These are phyloP conservation scores for Salix viminalis DNA, from an alignment of 345 rosid genomes.

Conservation along the genomic window DNA sequence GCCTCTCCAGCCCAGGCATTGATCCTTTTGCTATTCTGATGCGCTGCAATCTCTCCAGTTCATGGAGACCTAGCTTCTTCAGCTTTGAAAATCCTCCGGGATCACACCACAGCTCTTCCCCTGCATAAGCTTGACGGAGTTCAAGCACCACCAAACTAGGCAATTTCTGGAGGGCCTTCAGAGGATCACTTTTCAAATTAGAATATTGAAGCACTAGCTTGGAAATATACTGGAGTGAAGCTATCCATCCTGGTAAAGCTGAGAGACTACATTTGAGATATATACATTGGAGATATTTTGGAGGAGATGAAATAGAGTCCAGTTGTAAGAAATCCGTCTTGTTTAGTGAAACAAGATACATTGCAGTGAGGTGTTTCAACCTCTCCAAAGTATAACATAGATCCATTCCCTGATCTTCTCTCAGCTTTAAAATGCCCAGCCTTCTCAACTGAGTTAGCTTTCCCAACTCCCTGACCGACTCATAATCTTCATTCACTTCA, in stretches of 20 bases:
- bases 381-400: background rate
- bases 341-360: background rate
- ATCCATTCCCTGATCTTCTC: background rate
- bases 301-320: background rate
- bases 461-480: constrained; percentile 7
- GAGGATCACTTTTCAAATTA: no score
- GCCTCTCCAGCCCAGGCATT: no score
- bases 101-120: no score
- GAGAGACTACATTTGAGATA: background rate
- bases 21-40: no score
- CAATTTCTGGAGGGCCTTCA: no score
- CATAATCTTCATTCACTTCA: background rate
- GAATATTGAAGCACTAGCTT: background rate
- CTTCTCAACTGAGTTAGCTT: constrained; percentile 12
- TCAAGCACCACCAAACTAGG: no score
- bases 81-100: no score
- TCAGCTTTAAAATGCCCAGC: constrained; percentile 9
- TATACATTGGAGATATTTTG: background rate
- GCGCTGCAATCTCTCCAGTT: no score
- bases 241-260: constrained; percentile 6
- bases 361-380: background rate
- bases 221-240: constrained; percentile 5
- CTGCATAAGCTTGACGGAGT: background rate
- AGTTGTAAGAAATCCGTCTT: background rate
- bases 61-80: no score